These are phyloP conservation scores for Lasiodiplodia hormozganensis DNA, from an alignment of 2,329 filamentous ascomycete genomes.

Conservation along the genomic window DNA sequence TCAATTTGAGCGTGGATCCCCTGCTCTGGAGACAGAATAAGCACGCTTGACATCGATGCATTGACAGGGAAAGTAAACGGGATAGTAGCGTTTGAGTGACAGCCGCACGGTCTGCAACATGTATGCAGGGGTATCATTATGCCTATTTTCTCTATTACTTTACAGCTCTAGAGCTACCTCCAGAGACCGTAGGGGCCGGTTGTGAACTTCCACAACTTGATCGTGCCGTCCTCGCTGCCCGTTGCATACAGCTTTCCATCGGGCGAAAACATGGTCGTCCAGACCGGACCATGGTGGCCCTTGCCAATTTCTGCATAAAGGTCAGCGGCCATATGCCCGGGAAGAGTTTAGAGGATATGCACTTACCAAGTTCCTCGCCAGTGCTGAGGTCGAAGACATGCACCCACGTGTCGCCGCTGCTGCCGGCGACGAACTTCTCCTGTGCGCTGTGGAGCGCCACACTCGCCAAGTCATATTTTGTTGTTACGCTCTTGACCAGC, in stretches of 20 bases:
- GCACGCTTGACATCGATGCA: neutral
- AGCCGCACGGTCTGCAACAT: constrained; percentile 15
- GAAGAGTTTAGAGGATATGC: neutral
- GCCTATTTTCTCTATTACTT: constrained; percentile 27
- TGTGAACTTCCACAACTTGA: constrained; percentile 84
- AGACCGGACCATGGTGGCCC: constrained; percentile 96
- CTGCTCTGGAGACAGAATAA: constrained; percentile 10
- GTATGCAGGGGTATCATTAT: constrained; percentile 28
- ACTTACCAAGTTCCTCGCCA: constrained; percentile 75
- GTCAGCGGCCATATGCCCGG: constrained; percentile 16
- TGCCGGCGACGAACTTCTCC: constrained; percentile 86
- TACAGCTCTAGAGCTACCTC: constrained; percentile 50
- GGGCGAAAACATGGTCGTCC: constrained; percentile 93
- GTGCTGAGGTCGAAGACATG: constrained; percentile 89
- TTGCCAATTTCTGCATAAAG: constrained; percentile 78
- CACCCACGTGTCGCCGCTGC: constrained; percentile 95
- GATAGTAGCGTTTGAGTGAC: neutral
- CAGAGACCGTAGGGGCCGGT: constrained; percentile 70
- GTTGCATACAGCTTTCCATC: constrained; percentile 97
- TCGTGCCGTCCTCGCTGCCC: constrained; percentile 94
- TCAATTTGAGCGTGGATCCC: constrained; percentile 4
- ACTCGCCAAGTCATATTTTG: constrained; percentile 86
- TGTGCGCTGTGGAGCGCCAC: constrained; percentile 85
- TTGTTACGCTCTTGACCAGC: constrained; percentile 78
- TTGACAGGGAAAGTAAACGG: constrained; percentile 2